Percentiles rank a stretch among this genome's conserved stretches.
phyloP scores from a whole-genome alignment of 352 stramenopile genomes.

The Halophytophthora batemanensis region DNA sequence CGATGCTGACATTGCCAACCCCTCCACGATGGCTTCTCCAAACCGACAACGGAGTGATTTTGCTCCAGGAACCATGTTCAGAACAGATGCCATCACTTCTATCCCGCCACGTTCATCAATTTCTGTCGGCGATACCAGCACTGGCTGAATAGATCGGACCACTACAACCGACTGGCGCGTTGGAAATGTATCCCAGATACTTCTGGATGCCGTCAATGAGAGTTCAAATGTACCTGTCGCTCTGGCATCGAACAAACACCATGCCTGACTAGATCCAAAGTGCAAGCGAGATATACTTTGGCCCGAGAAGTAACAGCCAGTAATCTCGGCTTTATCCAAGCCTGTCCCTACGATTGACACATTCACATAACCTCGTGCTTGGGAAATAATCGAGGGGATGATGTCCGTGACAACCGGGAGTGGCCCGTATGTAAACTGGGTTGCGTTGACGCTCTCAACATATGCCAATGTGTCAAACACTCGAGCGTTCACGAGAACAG shows the following conservation, averaged over 20 bases:
- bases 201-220: slow-evolving; percentile 11
- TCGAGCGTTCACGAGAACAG: slow-evolving; percentile 18
- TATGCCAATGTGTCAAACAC: slow-evolving; percentile 28
- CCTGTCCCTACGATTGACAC: slow-evolving; percentile 29
- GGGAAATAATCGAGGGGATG: slow-evolving; percentile 31
- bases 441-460: slow-evolving; percentile 5
- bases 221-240: slow-evolving; percentile 25
- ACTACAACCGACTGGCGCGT: slow-evolving; percentile 29
- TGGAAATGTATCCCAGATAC: slow-evolving; percentile 8
- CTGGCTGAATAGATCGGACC: slow-evolving; percentile 22
- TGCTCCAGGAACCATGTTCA: slow-evolving; percentile 18
- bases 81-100: slow-evolving; percentile 26
- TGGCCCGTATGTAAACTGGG: slow-evolving; percentile 25
- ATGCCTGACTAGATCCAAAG: slow-evolving; percentile 5
- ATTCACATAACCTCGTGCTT: slow-evolving; percentile 12
- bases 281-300: slow-evolving; percentile 13
- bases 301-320: slow-evolving; percentile 28
- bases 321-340: slow-evolving; percentile 17
- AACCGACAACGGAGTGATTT: slow-evolving; percentile 38
- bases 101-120: slow-evolving; percentile 52
- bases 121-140: slow-evolving; percentile 14
- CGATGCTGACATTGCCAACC: slow-evolving; percentile 20
- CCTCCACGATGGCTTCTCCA: slow-evolving; percentile 20
- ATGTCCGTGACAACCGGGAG: slow-evolving; percentile 25
- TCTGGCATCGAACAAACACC: slow-evolving; percentile 34